These are phyloP conservation scores for Globisporangium rhizosaccharum DNA, from an alignment of 352 stramenopile species.

Conservation along the genomic window DNA sequence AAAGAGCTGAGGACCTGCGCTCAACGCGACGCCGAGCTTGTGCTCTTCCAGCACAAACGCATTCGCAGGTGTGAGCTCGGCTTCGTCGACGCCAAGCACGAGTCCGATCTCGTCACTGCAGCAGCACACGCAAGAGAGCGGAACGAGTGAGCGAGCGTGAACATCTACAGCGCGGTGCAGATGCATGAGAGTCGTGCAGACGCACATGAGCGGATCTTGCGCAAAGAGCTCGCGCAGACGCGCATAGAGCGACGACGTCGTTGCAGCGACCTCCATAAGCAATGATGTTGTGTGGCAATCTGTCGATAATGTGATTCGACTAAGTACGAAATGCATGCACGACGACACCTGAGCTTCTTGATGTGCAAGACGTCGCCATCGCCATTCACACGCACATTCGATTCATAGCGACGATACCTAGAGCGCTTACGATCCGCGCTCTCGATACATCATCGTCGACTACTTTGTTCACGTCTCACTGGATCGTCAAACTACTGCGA, in stretches of 20 bases:
- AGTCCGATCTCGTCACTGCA: constrained; percentile 73
- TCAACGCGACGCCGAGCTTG: constrained; percentile 74
- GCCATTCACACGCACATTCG: not conserved
- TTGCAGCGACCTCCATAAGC: not conserved
- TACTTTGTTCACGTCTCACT: not conserved
- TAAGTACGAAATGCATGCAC: not conserved
- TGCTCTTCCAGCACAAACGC: constrained; percentile 70
- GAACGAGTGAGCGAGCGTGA: not conserved
- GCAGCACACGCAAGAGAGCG: not conserved
- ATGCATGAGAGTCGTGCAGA: not conserved
- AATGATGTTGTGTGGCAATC: not conserved
- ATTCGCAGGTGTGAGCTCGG: constrained; percentile 36
- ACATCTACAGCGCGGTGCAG: not conserved
- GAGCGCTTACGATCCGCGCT: too few relatives aligned
- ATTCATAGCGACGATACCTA: not conserved
- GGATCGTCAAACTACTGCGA: not conserved
- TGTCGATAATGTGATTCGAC: not conserved
- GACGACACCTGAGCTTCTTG: too few relatives aligned
- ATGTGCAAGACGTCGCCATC: too few relatives aligned
- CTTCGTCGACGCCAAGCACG: constrained; percentile 45
- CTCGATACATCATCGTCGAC: not conserved
- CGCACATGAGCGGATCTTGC: constrained; percentile 66
- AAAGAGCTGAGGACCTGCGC: constrained; percentile 43
- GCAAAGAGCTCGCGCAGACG: constrained; percentile 36
- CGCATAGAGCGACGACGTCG: constrained; percentile 1